Base-by-base conservation (phyloP, 1,284 basidiomycete genomes). In the Pseudozyma sp. region DNA sequence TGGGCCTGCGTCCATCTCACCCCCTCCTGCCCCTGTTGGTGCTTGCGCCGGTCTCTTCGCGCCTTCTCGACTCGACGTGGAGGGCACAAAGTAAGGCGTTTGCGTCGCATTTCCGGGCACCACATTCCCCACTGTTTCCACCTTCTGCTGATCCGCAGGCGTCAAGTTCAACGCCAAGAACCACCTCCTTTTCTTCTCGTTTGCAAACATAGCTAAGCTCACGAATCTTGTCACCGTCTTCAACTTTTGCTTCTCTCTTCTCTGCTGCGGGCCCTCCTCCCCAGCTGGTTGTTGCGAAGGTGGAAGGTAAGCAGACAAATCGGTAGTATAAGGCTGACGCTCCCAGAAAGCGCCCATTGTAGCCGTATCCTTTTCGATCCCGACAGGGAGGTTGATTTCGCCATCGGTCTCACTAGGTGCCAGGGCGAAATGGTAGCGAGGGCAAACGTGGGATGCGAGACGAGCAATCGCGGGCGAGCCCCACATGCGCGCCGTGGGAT, bases 381-480 rank as follows among this genome's bases (percentile, higher is more conserved):
- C 74, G 1, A 78, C 74, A 7, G 73, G 72, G 2, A 59, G 13
- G 11, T 6, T 31, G 25, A 3, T 31, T 31, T 55, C 56, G 0
- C 36, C 25, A 9, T 52, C 39, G 8, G 52, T 8, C 1, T 45
- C 0, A 0, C 60, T 53, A 1, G 80, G 82, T 5, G 75, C 78
- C 38, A 76, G 66, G 0, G 82, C 48, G 48, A 85, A 83, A 61
- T 73, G 70, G 70, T 85, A 85, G 0, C 83, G 70, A 0, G 83
- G 78, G 16, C 72, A 68, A 2, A 52, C 67, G 34, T 59, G 58
- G 3, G 67, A 45, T 16, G 68, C 70, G 10, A 85, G 50, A 11
- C 70, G 57, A 0, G 81, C 70, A 21, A 83, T 49, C 0, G 74
- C 60, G 5, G 76, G 74, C 2, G 65, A 68, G n/a, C 83, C 82